Percentiles rank a stretch among this genome's conserved stretches.
Evolutionary conservation across 768 basidiomycete genomes (phyloP).

Genomic region (Tubosaeta brunneosetosa): DNA sequence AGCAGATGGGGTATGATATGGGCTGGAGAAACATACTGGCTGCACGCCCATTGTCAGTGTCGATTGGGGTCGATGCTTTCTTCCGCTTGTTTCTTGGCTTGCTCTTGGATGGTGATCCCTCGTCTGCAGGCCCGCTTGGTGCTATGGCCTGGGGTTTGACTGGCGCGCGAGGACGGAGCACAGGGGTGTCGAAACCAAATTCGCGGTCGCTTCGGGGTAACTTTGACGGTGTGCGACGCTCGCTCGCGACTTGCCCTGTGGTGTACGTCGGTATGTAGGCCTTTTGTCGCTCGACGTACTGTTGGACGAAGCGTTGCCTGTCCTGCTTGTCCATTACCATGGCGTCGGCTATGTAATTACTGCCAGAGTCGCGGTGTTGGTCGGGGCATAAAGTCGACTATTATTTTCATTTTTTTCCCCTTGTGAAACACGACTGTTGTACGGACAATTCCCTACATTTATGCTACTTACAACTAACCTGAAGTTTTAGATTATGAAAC

Average conservation of each 20-base stretch:
- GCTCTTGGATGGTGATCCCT: slow-evolving; percentile 4
- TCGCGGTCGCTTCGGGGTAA: slow-evolving; percentile 10
- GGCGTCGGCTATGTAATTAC: background rate
- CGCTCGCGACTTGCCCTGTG: slow-evolving; percentile 32
- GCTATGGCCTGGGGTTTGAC: slow-evolving; percentile 8
- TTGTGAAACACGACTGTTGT: slow-evolving; percentile 1
- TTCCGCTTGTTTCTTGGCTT: slow-evolving; percentile 25
- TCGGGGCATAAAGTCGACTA: background rate
- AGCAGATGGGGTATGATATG: background rate
- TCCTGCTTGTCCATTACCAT: slow-evolving; percentile 30
- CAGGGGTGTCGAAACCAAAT: slow-evolving; percentile 50
- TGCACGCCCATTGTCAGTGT: slow-evolving; percentile 33
- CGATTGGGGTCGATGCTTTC: slow-evolving; percentile 9
- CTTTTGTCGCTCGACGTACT: slow-evolving; percentile 49
- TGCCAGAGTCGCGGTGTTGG: too few species aligned
- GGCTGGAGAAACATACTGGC: slow-evolving; percentile 29
- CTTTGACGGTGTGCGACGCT: slow-evolving; percentile 12
- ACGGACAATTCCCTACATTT: background rate
- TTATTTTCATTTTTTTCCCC: slow-evolving; percentile 1
- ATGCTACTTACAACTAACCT: background rate
- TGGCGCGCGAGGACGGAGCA: slow-evolving; percentile 45
- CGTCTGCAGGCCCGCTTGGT: background rate
- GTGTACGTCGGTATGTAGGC: slow-evolving; percentile 42
- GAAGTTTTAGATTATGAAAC: slow-evolving; percentile 18
- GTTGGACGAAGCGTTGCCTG: slow-evolving; percentile 38